phyloP scores from a whole-genome alignment of 768 basidiomycete species.

The Saitozyma podzolica region DNA sequence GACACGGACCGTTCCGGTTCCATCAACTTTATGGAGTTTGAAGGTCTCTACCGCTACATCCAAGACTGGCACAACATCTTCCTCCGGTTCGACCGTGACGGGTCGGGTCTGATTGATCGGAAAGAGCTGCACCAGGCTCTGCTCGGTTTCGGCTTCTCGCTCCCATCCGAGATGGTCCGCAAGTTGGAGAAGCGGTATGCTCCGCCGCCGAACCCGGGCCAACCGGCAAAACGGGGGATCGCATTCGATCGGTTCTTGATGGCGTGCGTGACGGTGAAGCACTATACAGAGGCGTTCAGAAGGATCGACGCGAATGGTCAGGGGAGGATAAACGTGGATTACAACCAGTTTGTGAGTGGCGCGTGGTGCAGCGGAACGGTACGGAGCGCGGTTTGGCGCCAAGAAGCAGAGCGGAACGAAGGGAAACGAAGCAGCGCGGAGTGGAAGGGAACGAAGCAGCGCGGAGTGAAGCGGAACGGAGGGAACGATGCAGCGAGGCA shows the following conservation, averaged over 20 bases:
- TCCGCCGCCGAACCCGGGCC: conserved; percentile 32
- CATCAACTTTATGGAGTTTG: conserved; percentile 52
- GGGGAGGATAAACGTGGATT: conserved; percentile 48
- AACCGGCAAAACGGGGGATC: conserved; percentile 31
- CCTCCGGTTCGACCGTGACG: conserved; percentile 51
- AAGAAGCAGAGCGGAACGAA: not conserved
- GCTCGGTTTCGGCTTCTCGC: conserved; percentile 49
- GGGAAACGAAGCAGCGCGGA: not conserved
- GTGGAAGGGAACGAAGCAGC: too few relatives aligned
- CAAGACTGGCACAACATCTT: conserved; percentile 54
- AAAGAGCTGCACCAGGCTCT: conserved; percentile 51
- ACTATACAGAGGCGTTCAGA: conserved; percentile 51
- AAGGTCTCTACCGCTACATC: conserved; percentile 51
- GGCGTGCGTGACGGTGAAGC: conserved; percentile 54
- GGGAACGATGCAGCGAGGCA: too few relatives aligned
- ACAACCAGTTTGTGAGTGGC: conserved; percentile 48
- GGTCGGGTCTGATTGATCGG: conserved; percentile 50
- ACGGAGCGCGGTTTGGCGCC: not conserved
- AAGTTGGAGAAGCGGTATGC: conserved; percentile 51
- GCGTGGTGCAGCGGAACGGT: too few relatives aligned
- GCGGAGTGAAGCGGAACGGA: too few relatives aligned
- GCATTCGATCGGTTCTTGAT: conserved; percentile 53
- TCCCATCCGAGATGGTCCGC: conserved; percentile 49
- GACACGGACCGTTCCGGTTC: conserved; percentile 50
- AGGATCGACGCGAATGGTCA: conserved; percentile 38